These are phyloP conservation scores for Epichloe gansuensis DNA, from an alignment of 2,329 filamentous ascomycete species.

Conservation along the genomic window DNA sequence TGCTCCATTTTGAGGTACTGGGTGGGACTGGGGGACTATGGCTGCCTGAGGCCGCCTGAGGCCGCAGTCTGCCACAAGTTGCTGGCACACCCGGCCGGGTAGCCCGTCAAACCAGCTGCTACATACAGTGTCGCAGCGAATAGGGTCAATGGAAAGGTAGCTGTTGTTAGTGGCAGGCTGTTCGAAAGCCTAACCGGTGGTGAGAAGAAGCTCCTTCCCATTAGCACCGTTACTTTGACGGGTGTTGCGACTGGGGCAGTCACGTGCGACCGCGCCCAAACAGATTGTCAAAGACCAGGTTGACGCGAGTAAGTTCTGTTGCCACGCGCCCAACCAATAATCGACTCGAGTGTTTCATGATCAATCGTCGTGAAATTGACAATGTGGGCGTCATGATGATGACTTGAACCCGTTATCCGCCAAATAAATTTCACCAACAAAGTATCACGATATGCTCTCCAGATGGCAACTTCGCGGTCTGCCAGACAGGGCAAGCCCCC, in stretches of 20 bases:
- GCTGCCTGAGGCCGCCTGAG: slow-evolving; percentile 12
- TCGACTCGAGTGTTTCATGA: neutral
- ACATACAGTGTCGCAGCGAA: neutral
- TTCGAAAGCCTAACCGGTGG: neutral
- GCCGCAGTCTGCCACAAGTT: neutral
- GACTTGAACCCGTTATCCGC: neutral
- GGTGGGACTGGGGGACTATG: slow-evolving; percentile 1
- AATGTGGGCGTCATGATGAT: neutral
- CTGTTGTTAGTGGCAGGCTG: neutral
- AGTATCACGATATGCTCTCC: neutral
- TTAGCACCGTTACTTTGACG: neutral
- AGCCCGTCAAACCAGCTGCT: neutral
- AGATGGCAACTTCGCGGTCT: slow-evolving; percentile 5
- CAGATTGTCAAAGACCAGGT: neutral
- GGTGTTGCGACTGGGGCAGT: neutral
- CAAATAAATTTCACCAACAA: neutral
- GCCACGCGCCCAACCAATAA: neutral
- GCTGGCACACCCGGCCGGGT: neutral
- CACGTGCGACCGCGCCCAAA: slow-evolving; percentile 2
- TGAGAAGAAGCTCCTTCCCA: neutral
- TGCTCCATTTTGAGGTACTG: slow-evolving; percentile 1
- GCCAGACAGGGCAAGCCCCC: slow-evolving; percentile 8
- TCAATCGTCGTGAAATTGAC: neutral
- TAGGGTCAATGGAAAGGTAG: neutral
- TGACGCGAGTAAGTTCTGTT: neutral